Percentiles rank a stretch among this genome's conserved stretches.
These are phyloP conservation scores for Ceratocystis variospora DNA, from an alignment of 2,329 filamentous ascomycete genomes.

Conservation along the genomic window DNA sequence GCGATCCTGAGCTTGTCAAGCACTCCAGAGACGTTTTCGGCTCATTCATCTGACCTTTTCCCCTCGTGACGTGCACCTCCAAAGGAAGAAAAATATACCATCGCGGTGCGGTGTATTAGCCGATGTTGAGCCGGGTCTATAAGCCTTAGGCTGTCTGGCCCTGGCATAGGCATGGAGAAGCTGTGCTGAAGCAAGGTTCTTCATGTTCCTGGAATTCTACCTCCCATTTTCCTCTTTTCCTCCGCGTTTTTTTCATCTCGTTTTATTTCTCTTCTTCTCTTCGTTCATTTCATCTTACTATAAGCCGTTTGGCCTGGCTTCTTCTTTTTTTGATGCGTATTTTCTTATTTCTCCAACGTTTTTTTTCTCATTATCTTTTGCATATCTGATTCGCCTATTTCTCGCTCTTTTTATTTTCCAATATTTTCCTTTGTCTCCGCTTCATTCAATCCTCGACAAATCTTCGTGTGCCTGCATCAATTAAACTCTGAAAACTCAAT, in stretches of 20 bases:
- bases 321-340: background rate
- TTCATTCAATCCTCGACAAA: background rate
- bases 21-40: no score
- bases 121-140: background rate
- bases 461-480: slow-evolving; percentile 4
- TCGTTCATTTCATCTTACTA: background rate
- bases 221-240: slow-evolving; percentile 1
- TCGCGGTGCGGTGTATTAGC: background rate
- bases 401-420: background rate
- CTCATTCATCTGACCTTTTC: no score
- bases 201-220: background rate
- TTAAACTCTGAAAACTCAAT: background rate
- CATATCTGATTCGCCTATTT: background rate
- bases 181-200: background rate
- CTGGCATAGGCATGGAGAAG: background rate
- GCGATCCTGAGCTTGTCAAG: no score
- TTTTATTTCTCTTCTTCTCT: slow-evolving; percentile 1
- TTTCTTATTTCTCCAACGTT: slow-evolving; percentile 1
- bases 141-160: no score
- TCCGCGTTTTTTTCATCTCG: background rate
- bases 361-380: background rate
- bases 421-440: slow-evolving; percentile 8
- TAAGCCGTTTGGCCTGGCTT: no score
- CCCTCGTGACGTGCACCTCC: background rate
- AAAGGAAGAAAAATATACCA: no score